Conservation (phyloP, 2,329 filamentous ascomycete species). For the Metarhizium brunneum region DNA sequence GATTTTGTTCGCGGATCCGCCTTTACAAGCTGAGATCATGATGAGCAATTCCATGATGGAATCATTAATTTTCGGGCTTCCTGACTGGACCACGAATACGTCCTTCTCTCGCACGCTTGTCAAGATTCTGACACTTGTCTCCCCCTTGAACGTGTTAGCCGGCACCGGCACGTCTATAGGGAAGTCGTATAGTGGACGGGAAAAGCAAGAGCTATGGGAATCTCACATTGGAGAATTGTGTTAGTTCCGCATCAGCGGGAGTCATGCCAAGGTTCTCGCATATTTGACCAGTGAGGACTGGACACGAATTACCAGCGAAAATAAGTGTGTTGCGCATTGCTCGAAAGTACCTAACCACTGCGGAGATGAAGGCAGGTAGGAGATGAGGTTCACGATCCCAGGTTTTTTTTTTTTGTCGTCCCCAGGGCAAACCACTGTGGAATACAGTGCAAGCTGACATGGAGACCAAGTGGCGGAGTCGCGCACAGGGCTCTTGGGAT, state of each 20-base stretch:
- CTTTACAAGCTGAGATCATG: conserved; percentile 98
- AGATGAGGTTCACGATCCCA: neutral
- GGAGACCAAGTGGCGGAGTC: neutral
- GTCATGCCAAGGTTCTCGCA: conserved; percentile 59
- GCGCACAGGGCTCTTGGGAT: neutral
- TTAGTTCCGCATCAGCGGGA: conserved; percentile 54
- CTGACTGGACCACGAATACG: conserved; percentile 97
- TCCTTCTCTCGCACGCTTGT: conserved; percentile 89
- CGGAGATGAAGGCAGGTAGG: neutral
- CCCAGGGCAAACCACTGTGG: neutral
- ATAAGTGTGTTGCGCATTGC: conserved; percentile 58
- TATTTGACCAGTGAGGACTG: conserved; percentile 54
- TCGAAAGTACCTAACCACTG: conserved; percentile 10
- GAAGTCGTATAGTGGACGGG: neutral
- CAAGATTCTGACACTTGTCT: conserved; percentile 60
- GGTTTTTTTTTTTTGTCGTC: conserved; percentile 4
- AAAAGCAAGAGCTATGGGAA: conserved; percentile 17
- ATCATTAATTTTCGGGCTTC: conserved; percentile 93
- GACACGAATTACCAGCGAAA: conserved; percentile 60
- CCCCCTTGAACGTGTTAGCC: conserved; percentile 38
- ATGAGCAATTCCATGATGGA: conserved; percentile 98
- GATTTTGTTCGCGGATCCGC: conserved; percentile 91
- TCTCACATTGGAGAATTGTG: conserved; percentile 62
- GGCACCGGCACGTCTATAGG: conserved; percentile 7
- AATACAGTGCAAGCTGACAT: neutral